phyloP scores from a whole-genome alignment of 495 filamentous ascomycete species.

The Penicillium turbatum region DNA sequence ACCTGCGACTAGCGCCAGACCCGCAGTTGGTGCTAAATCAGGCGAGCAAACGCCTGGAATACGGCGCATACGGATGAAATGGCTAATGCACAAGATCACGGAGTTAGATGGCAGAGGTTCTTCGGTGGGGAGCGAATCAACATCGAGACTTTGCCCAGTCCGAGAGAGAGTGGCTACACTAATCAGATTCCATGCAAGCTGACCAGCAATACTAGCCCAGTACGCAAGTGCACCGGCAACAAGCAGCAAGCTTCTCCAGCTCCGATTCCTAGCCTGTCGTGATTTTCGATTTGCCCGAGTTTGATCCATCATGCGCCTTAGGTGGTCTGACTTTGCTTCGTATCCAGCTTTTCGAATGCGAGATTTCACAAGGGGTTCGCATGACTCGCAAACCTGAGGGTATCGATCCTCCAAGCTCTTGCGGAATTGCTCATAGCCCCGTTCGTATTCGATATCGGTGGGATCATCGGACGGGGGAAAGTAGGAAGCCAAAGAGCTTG shows the following conservation, averaged over 20 bases:
- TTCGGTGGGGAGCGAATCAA: neutral
- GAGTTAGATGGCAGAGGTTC: slow-evolving; percentile 8
- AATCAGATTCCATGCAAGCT: slow-evolving; percentile 41
- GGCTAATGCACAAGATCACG: slow-evolving; percentile 27
- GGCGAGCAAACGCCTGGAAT: slow-evolving; percentile 27
- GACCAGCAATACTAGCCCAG: slow-evolving; percentile 46
- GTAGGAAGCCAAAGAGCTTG: slow-evolving; percentile 62
- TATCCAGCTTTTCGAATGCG: slow-evolving; percentile 66
- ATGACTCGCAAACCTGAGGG: slow-evolving; percentile 77
- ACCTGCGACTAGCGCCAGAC: slow-evolving; percentile 46
- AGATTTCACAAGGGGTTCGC: slow-evolving; percentile 60
- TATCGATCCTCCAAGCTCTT: slow-evolving; percentile 67
- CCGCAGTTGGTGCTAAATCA: slow-evolving; percentile 39
- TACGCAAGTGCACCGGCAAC: slow-evolving; percentile 49
- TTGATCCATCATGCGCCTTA: slow-evolving; percentile 67
- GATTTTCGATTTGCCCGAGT: slow-evolving; percentile 47
- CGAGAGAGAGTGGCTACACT: slow-evolving; percentile 22
- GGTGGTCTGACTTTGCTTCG: slow-evolving; percentile 72
- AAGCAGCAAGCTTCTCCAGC: slow-evolving; percentile 49
- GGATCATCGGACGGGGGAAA: slow-evolving; percentile 64
- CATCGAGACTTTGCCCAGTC: slow-evolving; percentile 12
- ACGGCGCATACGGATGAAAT: slow-evolving; percentile 18
- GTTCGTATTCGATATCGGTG: slow-evolving; percentile 53
- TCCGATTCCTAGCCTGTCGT: slow-evolving; percentile 35
- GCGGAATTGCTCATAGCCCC: slow-evolving; percentile 56